Conservation (phyloP, 495 filamentous ascomycete genomes). For the Podospora bellae-mahoneyi region DNA sequence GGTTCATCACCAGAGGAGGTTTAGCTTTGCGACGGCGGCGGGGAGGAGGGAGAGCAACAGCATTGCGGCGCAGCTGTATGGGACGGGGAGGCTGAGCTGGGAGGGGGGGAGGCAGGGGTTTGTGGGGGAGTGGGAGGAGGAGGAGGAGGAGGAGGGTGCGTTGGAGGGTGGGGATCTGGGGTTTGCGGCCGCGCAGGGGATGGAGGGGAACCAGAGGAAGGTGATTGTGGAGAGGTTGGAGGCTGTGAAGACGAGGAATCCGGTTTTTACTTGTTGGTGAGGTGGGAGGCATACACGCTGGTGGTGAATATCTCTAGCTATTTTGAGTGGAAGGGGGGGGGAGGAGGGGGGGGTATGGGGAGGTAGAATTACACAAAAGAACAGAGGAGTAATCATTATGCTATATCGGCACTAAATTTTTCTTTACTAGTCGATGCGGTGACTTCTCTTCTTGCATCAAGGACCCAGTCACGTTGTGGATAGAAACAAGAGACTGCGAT, state of each 20-base stretch:
- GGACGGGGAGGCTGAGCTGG: conserved; percentile 2
- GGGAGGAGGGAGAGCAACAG: conserved; percentile 37
- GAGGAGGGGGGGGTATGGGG: no score
- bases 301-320: no score
- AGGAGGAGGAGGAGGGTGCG: conserved; percentile 39
- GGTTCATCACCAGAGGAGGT: conserved; percentile 36
- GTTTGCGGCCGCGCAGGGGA: conserved; percentile 88
- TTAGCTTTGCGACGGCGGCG: conserved; percentile 40
- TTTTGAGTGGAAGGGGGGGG: no score
- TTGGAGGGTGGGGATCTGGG: conserved; percentile 87
- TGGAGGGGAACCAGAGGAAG: conserved; percentile 82
- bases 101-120: conserved; percentile 31
- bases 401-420: no score
- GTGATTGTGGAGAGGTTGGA: conserved; percentile 96
- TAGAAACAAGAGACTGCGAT: no score
- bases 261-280: conserved; percentile 96
- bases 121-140: conserved; percentile 64
- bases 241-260: conserved; percentile 90
- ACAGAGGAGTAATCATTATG: no score
- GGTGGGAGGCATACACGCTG: no score
- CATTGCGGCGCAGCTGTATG: conserved; percentile 46
- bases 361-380: no score
- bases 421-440: no score
- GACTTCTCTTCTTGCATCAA: no score
- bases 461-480: no score